phyloP scores from a whole-genome alignment of 306 rosid genomes.

The Betula pendula region DNA sequence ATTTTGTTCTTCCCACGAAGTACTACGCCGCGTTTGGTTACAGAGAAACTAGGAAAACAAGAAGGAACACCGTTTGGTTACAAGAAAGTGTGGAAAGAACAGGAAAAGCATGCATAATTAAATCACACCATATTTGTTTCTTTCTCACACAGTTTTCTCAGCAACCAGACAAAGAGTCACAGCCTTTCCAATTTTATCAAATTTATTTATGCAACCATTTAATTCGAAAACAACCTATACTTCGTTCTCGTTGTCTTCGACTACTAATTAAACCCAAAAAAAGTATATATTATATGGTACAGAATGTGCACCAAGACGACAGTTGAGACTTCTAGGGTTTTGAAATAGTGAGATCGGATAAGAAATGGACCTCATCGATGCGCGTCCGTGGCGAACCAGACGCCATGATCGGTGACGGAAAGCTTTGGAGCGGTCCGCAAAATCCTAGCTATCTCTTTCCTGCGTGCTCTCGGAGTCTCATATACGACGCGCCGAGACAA shows the following conservation, averaged over 20 bases:
- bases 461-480: slow-evolving; percentile 5
- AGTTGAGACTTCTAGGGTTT: slow-evolving; percentile 27
- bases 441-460: slow-evolving; percentile 8
- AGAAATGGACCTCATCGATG: slow-evolving; percentile 65
- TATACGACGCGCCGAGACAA: slow-evolving; percentile 10
- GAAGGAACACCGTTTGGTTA: background rate
- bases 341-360: background rate
- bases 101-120: background rate
- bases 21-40: background rate
- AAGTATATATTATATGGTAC: too few relatives aligned
- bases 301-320: background rate
- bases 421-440: slow-evolving; percentile 4
- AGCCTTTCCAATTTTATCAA: background rate
- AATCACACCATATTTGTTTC: background rate
- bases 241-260: background rate
- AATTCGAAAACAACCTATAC: background rate
- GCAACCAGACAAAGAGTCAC: background rate
- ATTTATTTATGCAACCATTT: background rate
- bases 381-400: slow-evolving; percentile 66
- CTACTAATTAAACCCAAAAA: background rate
- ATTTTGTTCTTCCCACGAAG: background rate
- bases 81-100: background rate
- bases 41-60: background rate
- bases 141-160: background rate
- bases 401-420: slow-evolving; percentile 58